phyloP scores from a whole-genome alignment of 176 grass and related monocot genomes.

The Tuctoria greenei region DNA sequence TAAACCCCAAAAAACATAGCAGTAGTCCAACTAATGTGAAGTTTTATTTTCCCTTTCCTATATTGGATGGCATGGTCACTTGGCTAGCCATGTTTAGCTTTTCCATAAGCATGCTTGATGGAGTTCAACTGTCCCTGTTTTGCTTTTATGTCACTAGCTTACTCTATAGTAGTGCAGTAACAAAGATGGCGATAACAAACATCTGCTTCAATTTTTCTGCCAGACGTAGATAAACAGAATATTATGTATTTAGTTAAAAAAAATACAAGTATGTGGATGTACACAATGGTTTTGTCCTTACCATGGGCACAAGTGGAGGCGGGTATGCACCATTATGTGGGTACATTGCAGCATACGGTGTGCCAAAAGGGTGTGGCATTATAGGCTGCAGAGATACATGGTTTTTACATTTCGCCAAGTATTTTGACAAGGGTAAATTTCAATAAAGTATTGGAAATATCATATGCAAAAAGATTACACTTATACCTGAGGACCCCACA shows the following conservation, averaged over 20 bases:
- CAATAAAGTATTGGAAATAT: constrained; percentile 10
- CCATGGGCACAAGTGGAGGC: constrained; percentile 61
- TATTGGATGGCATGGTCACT: background rate
- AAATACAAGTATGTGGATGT: constrained; percentile 19
- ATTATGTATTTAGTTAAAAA: constrained; percentile 9
- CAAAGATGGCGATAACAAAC: constrained; percentile 5
- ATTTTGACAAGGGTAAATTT: background rate
- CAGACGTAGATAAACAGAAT: constrained; percentile 6
- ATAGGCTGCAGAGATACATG: constrained; percentile 51
- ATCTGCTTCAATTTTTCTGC: background rate
- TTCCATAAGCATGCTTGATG: background rate
- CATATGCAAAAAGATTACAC: constrained; percentile 22
- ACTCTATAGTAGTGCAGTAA: background rate
- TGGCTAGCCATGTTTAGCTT: background rate
- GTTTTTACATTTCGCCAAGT: background rate
- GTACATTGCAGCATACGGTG: constrained; percentile 78
- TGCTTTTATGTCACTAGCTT: background rate
- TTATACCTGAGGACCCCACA: constrained; percentile 91
- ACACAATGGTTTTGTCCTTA: constrained; percentile 34
- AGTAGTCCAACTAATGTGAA: background rate
- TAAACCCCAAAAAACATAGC: background rate
- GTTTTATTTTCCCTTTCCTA: constrained; percentile 4
- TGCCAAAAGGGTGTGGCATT: constrained; percentile 68
- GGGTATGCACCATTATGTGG: constrained; percentile 70
- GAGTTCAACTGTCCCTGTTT: background rate